Percentiles rank a stretch among this genome's conserved stretches.
Evolutionary conservation across 2,329 filamentous ascomycete species (phyloP).

Genomic region (Penicillium palitans): DNA sequence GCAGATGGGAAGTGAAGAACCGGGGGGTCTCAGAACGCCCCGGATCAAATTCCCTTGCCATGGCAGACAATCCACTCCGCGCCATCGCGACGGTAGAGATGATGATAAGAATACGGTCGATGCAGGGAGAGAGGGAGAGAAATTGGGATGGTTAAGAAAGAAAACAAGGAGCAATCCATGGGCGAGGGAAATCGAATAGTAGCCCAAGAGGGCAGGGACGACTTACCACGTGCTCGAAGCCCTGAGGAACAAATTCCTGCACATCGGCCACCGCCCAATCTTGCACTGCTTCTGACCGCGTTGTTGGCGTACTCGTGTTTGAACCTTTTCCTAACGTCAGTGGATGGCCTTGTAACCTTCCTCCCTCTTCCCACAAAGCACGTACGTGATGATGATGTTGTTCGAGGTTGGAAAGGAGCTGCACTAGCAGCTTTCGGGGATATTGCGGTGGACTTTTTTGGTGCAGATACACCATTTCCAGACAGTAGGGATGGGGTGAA

Average conservation of each 20-base stretch:
- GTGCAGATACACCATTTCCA: constrained; percentile 38
- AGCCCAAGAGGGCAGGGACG: not conserved
- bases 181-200: not conserved
- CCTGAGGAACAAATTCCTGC: constrained; percentile 56
- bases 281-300: constrained; percentile 42
- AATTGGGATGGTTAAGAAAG: not conserved
- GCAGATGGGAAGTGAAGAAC: not conserved
- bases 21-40: not conserved
- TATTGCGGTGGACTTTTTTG: constrained; percentile 70
- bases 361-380: constrained; percentile 1
- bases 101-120: not conserved
- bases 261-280: constrained; percentile 49
- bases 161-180: not conserved
- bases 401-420: constrained; percentile 57
- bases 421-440: constrained; percentile 89
- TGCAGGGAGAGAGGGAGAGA: not conserved
- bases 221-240: constrained; percentile 54
- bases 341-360: not conserved
- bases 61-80: not conserved
- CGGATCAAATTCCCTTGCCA: not conserved
- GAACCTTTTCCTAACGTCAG: constrained; percentile 39
- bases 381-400: constrained; percentile 43
- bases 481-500: constrained; percentile 70
- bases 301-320: constrained; percentile 42
- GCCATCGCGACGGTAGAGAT: not conserved